These are phyloP conservation scores for Linum tenue DNA, from an alignment of 345 rosid species.

Conservation along the genomic window DNA sequence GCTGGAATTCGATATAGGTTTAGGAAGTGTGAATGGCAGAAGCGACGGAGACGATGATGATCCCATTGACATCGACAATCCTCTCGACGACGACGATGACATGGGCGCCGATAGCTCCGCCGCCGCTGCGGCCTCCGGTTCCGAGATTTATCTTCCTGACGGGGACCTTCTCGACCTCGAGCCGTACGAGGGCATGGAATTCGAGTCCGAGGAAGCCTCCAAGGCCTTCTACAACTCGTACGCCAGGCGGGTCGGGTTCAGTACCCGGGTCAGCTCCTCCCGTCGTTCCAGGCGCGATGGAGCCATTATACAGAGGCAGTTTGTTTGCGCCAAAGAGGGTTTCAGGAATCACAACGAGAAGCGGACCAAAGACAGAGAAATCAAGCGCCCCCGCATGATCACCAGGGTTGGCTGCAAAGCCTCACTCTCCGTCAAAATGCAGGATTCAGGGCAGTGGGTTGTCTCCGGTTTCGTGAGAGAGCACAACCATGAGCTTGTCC, in stretches of 20 bases:
- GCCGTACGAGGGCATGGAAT: slow-evolving; percentile 58
- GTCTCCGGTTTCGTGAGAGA: slow-evolving; percentile 28
- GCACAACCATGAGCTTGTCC: slow-evolving; percentile 45
- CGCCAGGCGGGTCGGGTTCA: slow-evolving; percentile 51
- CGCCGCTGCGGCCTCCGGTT: slow-evolving; percentile 13
- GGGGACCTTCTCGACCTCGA: slow-evolving; percentile 40
- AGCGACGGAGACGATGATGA: slow-evolving; percentile 28
- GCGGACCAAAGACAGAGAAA: slow-evolving; percentile 52
- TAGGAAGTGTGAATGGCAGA: slow-evolving; percentile 21
- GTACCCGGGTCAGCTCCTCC: slow-evolving; percentile 54
- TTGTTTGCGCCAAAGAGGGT: slow-evolving; percentile 63
- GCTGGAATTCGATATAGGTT: slow-evolving; percentile 42
- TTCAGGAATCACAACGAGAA: slow-evolving; percentile 51
- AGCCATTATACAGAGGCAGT: slow-evolving; percentile 56
- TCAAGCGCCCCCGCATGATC: slow-evolving; percentile 30
- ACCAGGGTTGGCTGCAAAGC: slow-evolving; percentile 49
- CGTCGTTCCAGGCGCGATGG: slow-evolving; percentile 60
- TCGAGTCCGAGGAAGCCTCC: slow-evolving; percentile 61
- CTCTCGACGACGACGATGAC: slow-evolving; percentile 33
- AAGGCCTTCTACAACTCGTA: slow-evolving; percentile 58
- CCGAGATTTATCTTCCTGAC: slow-evolving; percentile 28
- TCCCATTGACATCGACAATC: slow-evolving; percentile 25
- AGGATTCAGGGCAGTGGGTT: slow-evolving; percentile 34
- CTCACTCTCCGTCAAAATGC: slow-evolving; percentile 31
- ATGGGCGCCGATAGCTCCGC: slow-evolving; percentile 17